Evolutionary conservation across 1,284 basidiomycete genomes (phyloP).

Genomic region (Cryptococcus depauperatus): DNA sequence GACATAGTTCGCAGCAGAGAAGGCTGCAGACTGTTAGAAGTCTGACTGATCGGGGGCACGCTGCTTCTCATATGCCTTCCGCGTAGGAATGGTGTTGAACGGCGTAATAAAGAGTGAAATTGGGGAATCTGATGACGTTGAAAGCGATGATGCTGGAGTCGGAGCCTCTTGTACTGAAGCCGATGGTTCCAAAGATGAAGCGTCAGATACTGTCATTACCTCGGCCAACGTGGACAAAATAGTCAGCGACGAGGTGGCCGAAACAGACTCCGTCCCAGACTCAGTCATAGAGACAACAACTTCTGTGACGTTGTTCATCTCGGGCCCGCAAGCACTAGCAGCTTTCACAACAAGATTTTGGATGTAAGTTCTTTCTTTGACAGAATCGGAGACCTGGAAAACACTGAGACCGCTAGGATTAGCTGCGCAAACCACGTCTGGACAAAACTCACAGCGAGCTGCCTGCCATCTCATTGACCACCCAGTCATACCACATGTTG

Average conservation of each 20-base stretch:
- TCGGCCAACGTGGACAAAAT: background rate
- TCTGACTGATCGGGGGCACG: no score
- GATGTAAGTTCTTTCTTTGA: conserved; percentile 7
- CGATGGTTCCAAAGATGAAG: no score
- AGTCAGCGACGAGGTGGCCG: background rate
- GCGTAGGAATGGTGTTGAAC: no score
- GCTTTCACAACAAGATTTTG: conserved; percentile 8
- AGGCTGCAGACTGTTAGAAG: no score
- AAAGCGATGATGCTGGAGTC: background rate
- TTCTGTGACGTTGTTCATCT: no score
- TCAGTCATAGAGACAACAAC: no score
- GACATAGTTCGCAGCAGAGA: no score
- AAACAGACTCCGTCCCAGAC: background rate
- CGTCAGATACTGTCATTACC: background rate
- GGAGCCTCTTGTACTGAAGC: no score
- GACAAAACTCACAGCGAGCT: conserved; percentile 10
- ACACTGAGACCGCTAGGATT: no score
- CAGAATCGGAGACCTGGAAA: conserved; percentile 8
- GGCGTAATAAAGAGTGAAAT: no score
- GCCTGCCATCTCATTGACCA: conserved; percentile 2
- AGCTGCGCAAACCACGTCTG: no score
- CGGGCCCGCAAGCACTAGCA: no score
- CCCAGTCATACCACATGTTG: conserved; percentile 3
- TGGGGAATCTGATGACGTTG: background rate
- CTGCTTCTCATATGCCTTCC: background rate